phyloP scores from a whole-genome alignment of 225 moss, liverwort and hornwort species.

The Marchantia paleacea region DNA sequence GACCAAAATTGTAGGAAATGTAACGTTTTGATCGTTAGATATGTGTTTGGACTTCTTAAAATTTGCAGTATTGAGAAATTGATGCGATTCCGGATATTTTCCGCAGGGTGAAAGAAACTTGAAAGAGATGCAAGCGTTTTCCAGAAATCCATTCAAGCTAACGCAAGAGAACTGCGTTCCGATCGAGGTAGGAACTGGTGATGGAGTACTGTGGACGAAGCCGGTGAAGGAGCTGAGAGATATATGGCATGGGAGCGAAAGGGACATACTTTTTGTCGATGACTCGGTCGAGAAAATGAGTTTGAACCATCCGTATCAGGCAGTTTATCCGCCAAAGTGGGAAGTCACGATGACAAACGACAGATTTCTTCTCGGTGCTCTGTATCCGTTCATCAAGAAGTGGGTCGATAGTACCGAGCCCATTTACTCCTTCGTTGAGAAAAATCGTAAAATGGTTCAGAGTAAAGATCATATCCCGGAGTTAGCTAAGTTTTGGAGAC shows the following conservation, averaged over 20 bases:
- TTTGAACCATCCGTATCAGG: slow-evolving; percentile 21
- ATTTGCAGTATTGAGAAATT: neutral
- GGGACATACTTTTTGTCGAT: slow-evolving; percentile 20
- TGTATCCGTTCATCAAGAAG: slow-evolving; percentile 20
- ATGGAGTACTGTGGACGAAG: slow-evolving; percentile 4
- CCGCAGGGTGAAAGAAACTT: slow-evolving; percentile 6
- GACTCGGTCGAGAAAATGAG: slow-evolving; percentile 23
- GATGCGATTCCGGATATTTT: neutral
- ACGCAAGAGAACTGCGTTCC: slow-evolving; percentile 23
- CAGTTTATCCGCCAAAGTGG: slow-evolving; percentile 21
- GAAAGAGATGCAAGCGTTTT: slow-evolving; percentile 2
- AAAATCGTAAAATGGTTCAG: slow-evolving; percentile 10
- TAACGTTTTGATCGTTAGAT: too few species aligned
- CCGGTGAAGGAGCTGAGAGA: slow-evolving; percentile 25
- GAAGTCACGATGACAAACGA: slow-evolving; percentile 19
- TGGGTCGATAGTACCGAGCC: slow-evolving; percentile 18
- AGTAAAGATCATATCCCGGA: slow-evolving; percentile 15
- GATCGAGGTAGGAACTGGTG: neutral
- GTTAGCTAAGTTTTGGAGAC: slow-evolving; percentile 14
- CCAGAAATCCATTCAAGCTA: slow-evolving; percentile 12
- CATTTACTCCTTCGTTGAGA: slow-evolving; percentile 19
- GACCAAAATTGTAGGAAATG: too few species aligned
- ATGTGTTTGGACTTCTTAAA: neutral
- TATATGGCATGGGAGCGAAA: slow-evolving; percentile 18
- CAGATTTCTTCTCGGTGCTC: slow-evolving; percentile 15